Conservation (phyloP, 2,329 filamentous ascomycete species). For the Pyricularia pennisetigena region DNA sequence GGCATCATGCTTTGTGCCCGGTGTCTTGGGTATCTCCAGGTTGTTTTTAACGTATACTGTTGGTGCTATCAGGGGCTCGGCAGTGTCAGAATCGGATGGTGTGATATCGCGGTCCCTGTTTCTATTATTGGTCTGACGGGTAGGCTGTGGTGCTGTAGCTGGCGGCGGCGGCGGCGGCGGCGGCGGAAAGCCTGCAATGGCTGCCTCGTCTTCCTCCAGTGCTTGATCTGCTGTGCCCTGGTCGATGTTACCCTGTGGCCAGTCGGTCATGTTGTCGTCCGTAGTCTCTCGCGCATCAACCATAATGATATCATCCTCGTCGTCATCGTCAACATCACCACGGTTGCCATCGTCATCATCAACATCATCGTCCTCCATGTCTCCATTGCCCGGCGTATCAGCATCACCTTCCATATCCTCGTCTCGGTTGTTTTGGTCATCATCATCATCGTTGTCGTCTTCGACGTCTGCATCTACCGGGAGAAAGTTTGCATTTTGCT, state of each 20-base stretch:
- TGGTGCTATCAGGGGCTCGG: constrained; percentile 55
- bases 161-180: constrained; percentile 53
- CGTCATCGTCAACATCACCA: constrained; percentile 21
- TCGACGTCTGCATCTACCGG: constrained; percentile 27
- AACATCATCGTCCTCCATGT: constrained; percentile 17
- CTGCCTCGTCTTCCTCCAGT: constrained; percentile 67
- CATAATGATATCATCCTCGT: constrained; percentile 50
- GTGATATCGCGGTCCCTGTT: constrained; percentile 50
- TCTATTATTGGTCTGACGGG: constrained; percentile 19
- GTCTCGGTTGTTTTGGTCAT: constrained; percentile 14
- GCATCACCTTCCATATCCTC: constrained; percentile 16
- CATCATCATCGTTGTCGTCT: constrained; percentile 18
- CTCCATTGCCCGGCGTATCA: background rate
- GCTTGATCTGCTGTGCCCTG: constrained; percentile 41
- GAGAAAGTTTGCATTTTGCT: background rate
- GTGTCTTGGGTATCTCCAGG: constrained; percentile 74
- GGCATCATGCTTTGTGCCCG: constrained; percentile 34
- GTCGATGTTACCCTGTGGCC: constrained; percentile 28
- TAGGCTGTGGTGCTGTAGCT: constrained; percentile 31
- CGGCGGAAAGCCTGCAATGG: constrained; percentile 64
- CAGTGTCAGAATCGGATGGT: constrained; percentile 63
- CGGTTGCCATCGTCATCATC: constrained; percentile 33
- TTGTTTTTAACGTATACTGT: constrained; percentile 54
- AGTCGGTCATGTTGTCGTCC: constrained; percentile 37
- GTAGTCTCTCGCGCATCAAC: constrained; percentile 36